Evolutionary conservation across 495 filamentous ascomycete genomes (phyloP), one percentile per base, ranked within the genome.

Genomic region (Hyaloscypha variabilis): DNA sequence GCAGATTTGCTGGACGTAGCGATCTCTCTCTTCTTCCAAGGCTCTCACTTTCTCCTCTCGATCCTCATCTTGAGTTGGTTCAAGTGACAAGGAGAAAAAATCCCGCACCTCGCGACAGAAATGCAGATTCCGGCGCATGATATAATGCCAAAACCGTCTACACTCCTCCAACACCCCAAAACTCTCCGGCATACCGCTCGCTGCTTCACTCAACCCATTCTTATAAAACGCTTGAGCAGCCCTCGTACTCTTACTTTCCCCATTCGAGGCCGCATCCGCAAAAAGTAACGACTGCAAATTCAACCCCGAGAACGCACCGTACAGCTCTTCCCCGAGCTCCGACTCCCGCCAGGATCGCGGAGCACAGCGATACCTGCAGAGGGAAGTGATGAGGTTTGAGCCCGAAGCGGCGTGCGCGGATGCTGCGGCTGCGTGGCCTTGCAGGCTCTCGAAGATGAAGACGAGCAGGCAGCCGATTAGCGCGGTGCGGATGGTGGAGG

Each of bases 371-470:
- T 8, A 6, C 23, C 4, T 13, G 26, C 29, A 23, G 4, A 30
- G 2, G 17, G 25, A 34, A 14, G 21, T n/a, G 8, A 60, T 46
- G 25, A 28, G 51, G 29, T n/a, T 17, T 5, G 31, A 49, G 36
- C 36, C n/a, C 8, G 58, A 61, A 2, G 36, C 29, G 6, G 46
- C 36, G 10, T 61, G 58, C 21, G 25, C 21, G 2, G 46, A 49
- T 10, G 58, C 58, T 5, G 29, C 34, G 10, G 2, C 36, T 46
- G 49, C 31, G 10, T 61, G 36, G n/a, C 58, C 31, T 11, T 61
- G 30, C 23, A 61, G 25, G 30, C 58, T 61, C 36, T 61, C 58
- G 36, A 61, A 61, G 31, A 31, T 49, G 46, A 61, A 61, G 10
- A 61, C 58, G 8, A 61, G 14, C 6, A 61, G 21, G n/a, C 58